Evolutionary conservation across 2,329 filamentous ascomycete genomes (phyloP).

Genomic region (Westerdykella ornata): DNA sequence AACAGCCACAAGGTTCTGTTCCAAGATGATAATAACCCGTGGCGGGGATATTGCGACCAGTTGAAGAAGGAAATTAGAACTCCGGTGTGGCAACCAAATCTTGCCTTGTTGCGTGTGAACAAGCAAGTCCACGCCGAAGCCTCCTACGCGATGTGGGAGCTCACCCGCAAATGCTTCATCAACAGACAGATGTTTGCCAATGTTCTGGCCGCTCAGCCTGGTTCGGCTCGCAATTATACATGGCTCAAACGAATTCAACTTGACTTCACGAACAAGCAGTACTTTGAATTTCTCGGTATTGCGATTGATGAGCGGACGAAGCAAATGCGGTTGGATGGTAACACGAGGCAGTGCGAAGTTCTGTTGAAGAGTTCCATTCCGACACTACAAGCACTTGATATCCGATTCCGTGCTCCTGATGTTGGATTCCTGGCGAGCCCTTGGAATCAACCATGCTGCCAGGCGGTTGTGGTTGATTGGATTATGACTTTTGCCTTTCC

Average conservation of each 20-base stretch:
- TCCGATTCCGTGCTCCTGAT: background rate
- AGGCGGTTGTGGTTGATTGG: conserved; percentile 3
- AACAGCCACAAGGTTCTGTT: background rate
- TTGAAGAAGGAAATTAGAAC: background rate
- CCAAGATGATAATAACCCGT: background rate
- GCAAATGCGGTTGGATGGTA: background rate
- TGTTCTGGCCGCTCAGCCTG: background rate
- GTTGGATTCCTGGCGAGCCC: too few species aligned
- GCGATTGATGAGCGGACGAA: background rate
- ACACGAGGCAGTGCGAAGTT: background rate
- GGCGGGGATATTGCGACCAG: background rate
- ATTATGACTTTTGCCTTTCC: conserved; percentile 6
- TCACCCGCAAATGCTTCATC: conserved; percentile 2
- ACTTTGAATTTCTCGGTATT: background rate
- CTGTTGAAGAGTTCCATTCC: background rate
- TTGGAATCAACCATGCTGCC: background rate
- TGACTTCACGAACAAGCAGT: background rate
- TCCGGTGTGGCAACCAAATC: too few species aligned
- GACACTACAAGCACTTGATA: background rate
- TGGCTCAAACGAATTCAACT: background rate
- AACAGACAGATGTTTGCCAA: conserved; percentile 1
- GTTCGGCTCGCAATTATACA: background rate
- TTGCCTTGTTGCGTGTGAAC: conserved; percentile 1
- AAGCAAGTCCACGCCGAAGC: conserved; percentile 2
- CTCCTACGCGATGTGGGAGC: conserved; percentile 2